phyloP scores from a whole-genome alignment of 257 asterid genomes.

The Gentiana straminea region DNA sequence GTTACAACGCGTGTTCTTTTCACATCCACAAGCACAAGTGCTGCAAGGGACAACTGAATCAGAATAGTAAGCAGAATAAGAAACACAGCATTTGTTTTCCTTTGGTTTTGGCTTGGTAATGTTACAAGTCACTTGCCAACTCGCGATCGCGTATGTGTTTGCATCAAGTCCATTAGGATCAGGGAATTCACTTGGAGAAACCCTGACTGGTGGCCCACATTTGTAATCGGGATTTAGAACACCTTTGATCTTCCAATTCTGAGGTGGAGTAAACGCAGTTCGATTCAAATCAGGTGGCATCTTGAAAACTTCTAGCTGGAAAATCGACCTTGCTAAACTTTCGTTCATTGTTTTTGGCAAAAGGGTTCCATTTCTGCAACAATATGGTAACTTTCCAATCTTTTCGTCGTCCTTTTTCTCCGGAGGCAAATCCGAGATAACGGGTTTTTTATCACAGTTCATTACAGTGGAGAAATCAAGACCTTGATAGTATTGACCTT shows the following conservation, averaged over 20 bases:
- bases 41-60: conserved; percentile 82
- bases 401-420: conserved; percentile 55
- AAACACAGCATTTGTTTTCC: conserved; percentile 78
- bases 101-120: conserved; percentile 54
- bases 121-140: conserved; percentile 95
- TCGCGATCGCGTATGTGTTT: conserved; percentile 43
- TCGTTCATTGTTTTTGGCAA: conserved; percentile 90
- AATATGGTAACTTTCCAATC: conserved; percentile 68
- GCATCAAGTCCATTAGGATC: conserved; percentile 52
- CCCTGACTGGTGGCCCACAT: conserved; percentile 84
- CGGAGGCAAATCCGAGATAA: conserved; percentile 68
- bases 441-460: conserved; percentile 69
- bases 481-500: conserved; percentile 40
- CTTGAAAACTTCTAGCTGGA: conserved; percentile 72
- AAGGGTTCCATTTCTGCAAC: conserved; percentile 89
- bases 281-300: conserved; percentile 94
- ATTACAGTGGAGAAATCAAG: conserved; percentile 73
- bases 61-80: conserved; percentile 85
- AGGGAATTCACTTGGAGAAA: conserved; percentile 59
- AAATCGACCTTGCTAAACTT: conserved; percentile 61
- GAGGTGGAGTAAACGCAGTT: conserved; percentile 62
- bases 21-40: conserved; percentile 89
- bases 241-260: conserved; percentile 66
- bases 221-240: conserved; percentile 68
- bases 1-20: conserved; percentile 34